These are phyloP conservation scores for Sporothrix mexicana DNA, from an alignment of 2,329 filamentous ascomycete species.

Conservation along the genomic window DNA sequence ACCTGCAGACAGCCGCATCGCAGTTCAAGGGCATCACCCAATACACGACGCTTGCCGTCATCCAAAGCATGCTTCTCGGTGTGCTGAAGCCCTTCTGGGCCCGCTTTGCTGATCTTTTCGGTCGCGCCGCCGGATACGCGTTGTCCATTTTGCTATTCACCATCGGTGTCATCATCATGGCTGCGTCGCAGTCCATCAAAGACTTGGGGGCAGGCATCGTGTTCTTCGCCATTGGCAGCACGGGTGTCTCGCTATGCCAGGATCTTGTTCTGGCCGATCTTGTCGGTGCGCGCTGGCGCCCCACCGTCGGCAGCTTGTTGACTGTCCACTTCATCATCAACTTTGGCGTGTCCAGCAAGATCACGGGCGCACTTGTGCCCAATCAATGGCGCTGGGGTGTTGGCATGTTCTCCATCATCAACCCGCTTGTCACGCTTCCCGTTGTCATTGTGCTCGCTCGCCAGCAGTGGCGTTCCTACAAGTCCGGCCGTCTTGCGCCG, in stretches of 20 bases:
- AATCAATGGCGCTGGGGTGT: slow-evolving; percentile 62
- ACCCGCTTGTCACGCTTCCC: slow-evolving; percentile 58
- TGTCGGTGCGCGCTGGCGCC: not conserved
- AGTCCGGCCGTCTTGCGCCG: slow-evolving; percentile 43
- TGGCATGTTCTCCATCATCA: slow-evolving; percentile 61
- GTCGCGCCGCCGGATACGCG: not conserved
- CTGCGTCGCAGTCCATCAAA: slow-evolving; percentile 11
- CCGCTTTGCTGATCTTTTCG: not conserved
- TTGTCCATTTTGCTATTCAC: not conserved
- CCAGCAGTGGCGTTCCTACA: slow-evolving; percentile 57
- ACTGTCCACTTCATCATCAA: not conserved
- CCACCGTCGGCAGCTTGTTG: not conserved
- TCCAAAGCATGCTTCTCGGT: slow-evolving; percentile 8
- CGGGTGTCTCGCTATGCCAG: slow-evolving; percentile 4
- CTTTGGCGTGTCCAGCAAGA: slow-evolving; percentile 58
- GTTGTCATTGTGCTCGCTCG: slow-evolving; percentile 56
- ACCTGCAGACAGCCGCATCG: slow-evolving; percentile 14
- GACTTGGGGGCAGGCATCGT: not conserved
- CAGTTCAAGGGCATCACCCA: slow-evolving; percentile 20
- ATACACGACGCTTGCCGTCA: slow-evolving; percentile 8
- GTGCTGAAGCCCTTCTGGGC: slow-evolving; percentile 11
- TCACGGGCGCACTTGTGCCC: slow-evolving; percentile 53
- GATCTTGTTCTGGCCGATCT: slow-evolving; percentile 16
- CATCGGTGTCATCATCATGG: slow-evolving; percentile 5
- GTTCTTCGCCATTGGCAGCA: slow-evolving; percentile 12